Conservation (phyloP, 192 early-diverging fungal genomes). For the Podochytrium sp. region DNA sequence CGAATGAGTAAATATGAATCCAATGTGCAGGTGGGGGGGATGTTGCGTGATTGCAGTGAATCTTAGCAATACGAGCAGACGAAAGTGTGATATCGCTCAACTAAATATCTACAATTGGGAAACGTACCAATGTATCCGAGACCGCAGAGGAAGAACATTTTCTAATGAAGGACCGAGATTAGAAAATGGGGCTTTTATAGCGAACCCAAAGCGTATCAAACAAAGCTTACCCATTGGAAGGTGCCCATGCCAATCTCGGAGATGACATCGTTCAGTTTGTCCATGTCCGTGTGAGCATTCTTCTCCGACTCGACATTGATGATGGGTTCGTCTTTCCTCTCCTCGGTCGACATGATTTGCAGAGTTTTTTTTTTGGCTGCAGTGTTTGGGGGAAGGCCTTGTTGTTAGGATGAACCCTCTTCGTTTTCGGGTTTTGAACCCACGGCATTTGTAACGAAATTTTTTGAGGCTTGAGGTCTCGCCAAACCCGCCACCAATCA, state of each 20-base stretch:
- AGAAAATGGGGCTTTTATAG: neutral
- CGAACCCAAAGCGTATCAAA: neutral
- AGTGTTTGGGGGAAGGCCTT: neutral
- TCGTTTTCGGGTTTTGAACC: too few relatives aligned
- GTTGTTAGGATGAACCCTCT: neutral
- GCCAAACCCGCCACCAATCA: neutral
- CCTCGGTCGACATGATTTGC: neutral
- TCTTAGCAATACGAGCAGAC: too few relatives aligned
- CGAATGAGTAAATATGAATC: neutral
- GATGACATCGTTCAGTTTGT: conserved; percentile 7
- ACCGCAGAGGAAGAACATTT: conserved; percentile 17
- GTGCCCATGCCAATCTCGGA: conserved; percentile 21
- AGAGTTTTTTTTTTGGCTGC: neutral
- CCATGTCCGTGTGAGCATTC: neutral
- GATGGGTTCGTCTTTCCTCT: neutral
- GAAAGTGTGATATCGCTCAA: too few relatives aligned
- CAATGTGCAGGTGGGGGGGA: neutral
- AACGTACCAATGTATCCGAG: conserved; percentile 2
- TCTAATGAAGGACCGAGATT: neutral
- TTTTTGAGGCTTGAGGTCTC: neutral
- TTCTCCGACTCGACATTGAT: neutral
- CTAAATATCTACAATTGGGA: too few relatives aligned
- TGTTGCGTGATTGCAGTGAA: too few relatives aligned
- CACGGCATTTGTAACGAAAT: neutral
- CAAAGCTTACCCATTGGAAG: conserved; percentile 28